Evolutionary conservation across 169 alveolate genomes (phyloP).

Genomic region (Plasmodium blacklocki): DNA sequence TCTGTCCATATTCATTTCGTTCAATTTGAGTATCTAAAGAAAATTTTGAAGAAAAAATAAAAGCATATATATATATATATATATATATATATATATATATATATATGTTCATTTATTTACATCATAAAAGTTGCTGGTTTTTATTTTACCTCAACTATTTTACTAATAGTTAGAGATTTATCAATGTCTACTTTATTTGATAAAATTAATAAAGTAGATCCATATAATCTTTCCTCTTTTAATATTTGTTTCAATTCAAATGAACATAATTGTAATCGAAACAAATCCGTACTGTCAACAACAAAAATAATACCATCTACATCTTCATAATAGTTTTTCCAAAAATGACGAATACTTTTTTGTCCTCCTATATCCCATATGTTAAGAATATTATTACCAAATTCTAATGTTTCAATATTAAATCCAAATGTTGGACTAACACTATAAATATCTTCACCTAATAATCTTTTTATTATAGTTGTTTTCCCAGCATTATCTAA

Average conservation of each 20-base stretch:
- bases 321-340: conserved; percentile 99
- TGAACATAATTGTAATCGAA: conserved; percentile 95
- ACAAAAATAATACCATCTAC: conserved; percentile 99
- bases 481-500: conserved; percentile 98
- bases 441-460: conserved; percentile 93
- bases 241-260: conserved; percentile 94
- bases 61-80: conserved; percentile 3
- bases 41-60: neutral
- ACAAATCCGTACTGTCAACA: conserved; percentile 97
- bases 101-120: conserved; percentile 48
- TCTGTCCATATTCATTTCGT: conserved; percentile 86
- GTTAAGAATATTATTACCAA: conserved; percentile 88
- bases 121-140: conserved; percentile 80
- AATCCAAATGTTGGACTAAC: conserved; percentile 98
- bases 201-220: conserved; percentile 85
- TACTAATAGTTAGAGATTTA: conserved; percentile 55
- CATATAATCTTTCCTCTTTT: conserved; percentile 93
- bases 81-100: neutral
- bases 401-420: conserved; percentile 92
- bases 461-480: conserved; percentile 94
- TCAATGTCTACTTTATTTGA: conserved; percentile 57
- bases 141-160: conserved; percentile 76
- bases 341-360: conserved; percentile 97
- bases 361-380: conserved; percentile 99
- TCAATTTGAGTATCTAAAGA: conserved; percentile 83